Conservation (phyloP, 73 alveolate genomes). For the Paramecium pentaurelia region DNA sequence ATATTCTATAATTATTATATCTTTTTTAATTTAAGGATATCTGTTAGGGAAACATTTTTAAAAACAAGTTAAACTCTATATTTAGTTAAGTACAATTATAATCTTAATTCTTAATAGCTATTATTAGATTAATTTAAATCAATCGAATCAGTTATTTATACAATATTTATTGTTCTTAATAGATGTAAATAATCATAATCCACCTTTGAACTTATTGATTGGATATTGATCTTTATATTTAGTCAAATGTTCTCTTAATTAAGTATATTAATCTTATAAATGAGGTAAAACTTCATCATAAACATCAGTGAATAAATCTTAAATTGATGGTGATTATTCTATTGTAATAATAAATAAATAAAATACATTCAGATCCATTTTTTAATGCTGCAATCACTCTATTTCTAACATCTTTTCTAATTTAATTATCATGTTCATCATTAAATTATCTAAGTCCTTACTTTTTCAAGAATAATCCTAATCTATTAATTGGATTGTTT, state of each 20-base stretch:
- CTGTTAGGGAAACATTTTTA: background rate
- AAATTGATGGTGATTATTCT: slow-evolving; percentile 68
- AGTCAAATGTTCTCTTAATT: slow-evolving; percentile 65
- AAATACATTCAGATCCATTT: slow-evolving; percentile 68
- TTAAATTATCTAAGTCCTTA: slow-evolving; percentile 64
- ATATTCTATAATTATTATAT: background rate
- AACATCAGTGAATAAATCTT: slow-evolving; percentile 77
- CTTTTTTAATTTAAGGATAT: background rate
- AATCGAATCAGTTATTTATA: background rate
- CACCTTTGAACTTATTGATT: slow-evolving; percentile 45
- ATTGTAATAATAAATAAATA: background rate
- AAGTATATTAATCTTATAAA: slow-evolving; percentile 64
- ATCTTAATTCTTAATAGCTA: too few species aligned
- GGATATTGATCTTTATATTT: slow-evolving; percentile 72
- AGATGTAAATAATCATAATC: background rate
- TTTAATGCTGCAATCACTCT: slow-evolving; percentile 52
- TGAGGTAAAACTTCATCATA: slow-evolving; percentile 73
- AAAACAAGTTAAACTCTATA: too few species aligned
- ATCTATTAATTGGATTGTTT: slow-evolving; percentile 64
- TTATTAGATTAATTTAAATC: too few species aligned
- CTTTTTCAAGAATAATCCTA: slow-evolving; percentile 59
- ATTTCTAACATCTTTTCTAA: slow-evolving; percentile 44
- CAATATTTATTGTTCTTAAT: slow-evolving; percentile 19
- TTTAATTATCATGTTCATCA: slow-evolving; percentile 50
- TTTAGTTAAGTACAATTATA: too few species aligned